Evolutionary conservation across 225 moss, liverwort and hornwort species (phyloP), one percentile per base, ranked within the genome.

Genomic region (Anthoceros angustus): DNA sequence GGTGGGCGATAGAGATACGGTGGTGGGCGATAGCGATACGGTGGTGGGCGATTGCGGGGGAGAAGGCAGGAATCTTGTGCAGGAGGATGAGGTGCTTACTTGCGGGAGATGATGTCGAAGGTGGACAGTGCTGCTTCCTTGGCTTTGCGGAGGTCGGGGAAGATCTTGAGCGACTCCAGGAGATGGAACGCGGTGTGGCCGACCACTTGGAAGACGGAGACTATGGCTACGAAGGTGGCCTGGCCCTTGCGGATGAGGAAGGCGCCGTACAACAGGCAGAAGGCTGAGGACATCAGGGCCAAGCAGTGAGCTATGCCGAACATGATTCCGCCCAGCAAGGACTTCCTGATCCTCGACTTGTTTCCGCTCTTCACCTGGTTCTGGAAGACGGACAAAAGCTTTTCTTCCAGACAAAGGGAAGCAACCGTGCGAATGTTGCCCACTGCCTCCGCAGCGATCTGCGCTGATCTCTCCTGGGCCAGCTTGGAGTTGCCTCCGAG

Each of bases 351-450:
- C 9, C 43, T 8, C 9, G 8, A 14, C 43, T 9, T 45, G 9
- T 45, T 9, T 9, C 9, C 9, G 43, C 43, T 14, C 9, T 9
- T 14, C 43, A 45, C 43, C 9, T 9, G 9, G 43, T 9, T 14
- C 9, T 45, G 43, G 43, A 45, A 45, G 43, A 14, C 43, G 43
- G 43, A 8, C 42, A 67, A 12, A 5, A 43, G 9, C 43, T 72
- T 77, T 6, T 65, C 62, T 45, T 81, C 77, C 12, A 77, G 74
- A 39, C 77, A 74, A 65, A 81, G 77, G 12, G 80, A 77, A 8
- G 80, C 77, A 12, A 81, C 80, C 4, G 80, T 81, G 39, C 80
- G 77, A 26, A 81, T 77, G 45, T 77, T 77, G 12, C 67, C 38
- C n/a, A 77, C 77, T 0, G 80, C 74, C 42, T 81, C 77, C 39